A percentile compares a stretch with the other conserved stretches of the same genome.
Evolutionary conservation across 2,329 filamentous ascomycete genomes (phyloP).

Genomic region (Epichloe aotearoae): DNA sequence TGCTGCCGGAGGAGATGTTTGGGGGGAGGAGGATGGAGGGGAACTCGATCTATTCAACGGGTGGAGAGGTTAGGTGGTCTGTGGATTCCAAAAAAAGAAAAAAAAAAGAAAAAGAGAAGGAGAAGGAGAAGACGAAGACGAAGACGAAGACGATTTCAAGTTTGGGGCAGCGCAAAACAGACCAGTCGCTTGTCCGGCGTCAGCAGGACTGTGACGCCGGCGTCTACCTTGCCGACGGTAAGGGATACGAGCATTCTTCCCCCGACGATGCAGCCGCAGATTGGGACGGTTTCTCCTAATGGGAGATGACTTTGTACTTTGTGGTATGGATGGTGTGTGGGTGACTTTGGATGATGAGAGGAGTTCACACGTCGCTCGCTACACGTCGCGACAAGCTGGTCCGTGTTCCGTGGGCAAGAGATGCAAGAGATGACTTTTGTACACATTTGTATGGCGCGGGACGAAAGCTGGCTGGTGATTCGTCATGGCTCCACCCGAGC

Average conservation of each 20-base stretch:
- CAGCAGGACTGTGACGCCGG: constrained; percentile 89
- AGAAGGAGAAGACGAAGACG: no score
- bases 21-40: constrained; percentile 96
- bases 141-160: not conserved
- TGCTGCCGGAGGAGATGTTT: constrained; percentile 89
- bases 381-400: no score
- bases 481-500: not conserved
- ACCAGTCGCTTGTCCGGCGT: constrained; percentile 95
- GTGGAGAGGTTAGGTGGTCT: not conserved
- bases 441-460: no score
- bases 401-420: no score
- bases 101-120: no score
- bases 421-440: no score
- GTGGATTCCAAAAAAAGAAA: not conserved
- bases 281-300: not conserved
- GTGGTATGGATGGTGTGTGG: not conserved
- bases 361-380: no score
- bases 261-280: not conserved
- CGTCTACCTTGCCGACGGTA: constrained; percentile 98
- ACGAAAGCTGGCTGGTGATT: not conserved
- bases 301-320: not conserved
- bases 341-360: not conserved
- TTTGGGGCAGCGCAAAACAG: constrained; percentile 10
- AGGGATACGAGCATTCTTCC: constrained; percentile 83
- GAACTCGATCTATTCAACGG: constrained; percentile 73